Evolutionary conservation across 2,329 filamentous ascomycete genomes (phyloP), one percentile per base, ranked within the genome.

Genomic region (Catunica adiposa): DNA sequence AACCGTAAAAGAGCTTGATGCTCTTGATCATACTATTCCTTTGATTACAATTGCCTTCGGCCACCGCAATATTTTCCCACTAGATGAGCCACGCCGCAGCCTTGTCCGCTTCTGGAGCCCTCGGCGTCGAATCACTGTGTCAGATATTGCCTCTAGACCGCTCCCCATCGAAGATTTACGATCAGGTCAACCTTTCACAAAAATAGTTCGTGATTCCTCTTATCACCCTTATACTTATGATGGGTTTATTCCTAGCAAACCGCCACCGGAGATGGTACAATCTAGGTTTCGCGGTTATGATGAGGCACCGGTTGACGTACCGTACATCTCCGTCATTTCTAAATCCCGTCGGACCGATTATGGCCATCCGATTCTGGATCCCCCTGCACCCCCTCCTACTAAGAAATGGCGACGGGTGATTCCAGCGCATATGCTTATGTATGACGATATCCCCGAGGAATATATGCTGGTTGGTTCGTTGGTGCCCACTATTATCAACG

Each of bases 401-500:
- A 78, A 73, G 56, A 69, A 61, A 34, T 76, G 72, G 61, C 61
- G 63, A 0, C 62, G 68, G 3, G 69, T 74, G 3, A 63, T 82
- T 2, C 74, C 75, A 0, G 63, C 70, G 1, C 61, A 67, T 0
- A 67, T 67, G n/a, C 78, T 79, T 55, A 72, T 64, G 0, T 65
- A 77, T 0, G 79, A 82, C 58, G 60, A 61, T 1, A 61, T 78
- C 1, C 70, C 74, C 0, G 62, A 70, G 5, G 65, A 66, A 6
- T 70, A 72, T 57, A 70, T 69, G 1, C 67, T 71, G 48, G 73
- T 81, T 26, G 78, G 74, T 1, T 70, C 83, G 54, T 72, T 92
- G 38, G 73, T 92, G 3, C 88, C 89, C 0, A 82, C 80, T 0
- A 78, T 96, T 37, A 69, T 85, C 15, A 78, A 87, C 61, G 77